Base-by-base conservation (phyloP, 2,329 filamentous ascomycete genomes). In the Aspergillus fructus region DNA sequence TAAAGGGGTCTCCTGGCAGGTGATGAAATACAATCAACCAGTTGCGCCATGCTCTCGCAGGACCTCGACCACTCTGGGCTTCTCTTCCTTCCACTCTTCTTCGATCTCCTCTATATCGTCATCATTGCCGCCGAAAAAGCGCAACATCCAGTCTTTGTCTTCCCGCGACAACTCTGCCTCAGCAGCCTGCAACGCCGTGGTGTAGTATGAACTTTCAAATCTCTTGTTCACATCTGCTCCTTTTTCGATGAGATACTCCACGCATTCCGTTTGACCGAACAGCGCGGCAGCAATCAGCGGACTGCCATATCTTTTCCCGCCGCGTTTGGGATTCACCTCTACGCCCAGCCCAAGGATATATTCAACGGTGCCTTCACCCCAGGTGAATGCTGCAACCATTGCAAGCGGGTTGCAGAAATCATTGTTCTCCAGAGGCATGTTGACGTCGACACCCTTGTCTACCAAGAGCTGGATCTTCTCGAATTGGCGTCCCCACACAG, bases 361-460 rank as follows among this genome's bases (percentile, higher is more conserved):
- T 24, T 41, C 34, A n/a, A 50, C 15, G 3, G 34, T 50, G 4
- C 48, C 48, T 13, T 48, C 46, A 11, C 34, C 48, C 37, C 34
- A 40, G 21, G 48, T 41, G 13, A 30, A 40, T 2, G 34, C 13
- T 12, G 48, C 48, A 27, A 50, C 34, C 37, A 41, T 30, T 11
- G 48, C 48, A 17, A 50, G 48, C 8, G 37, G 21, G 37, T 19
- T 50, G 19, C 19, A 9, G 21, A 41, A 50, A 37, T 50, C 48
- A 23, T 19, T 47, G 23, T 39, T 24, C 12, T 34, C 23, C 3
- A 56, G 46, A 6, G 23, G 37, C 48, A 45, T 46, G 17, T 61
- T 56, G 5, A 55, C 34, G 46, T 59, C 49, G 5, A 39, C 59
- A 5, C 56, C 53, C 4, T 40, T 47, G 17, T 56, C 40, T 3